Evolutionary conservation across 192 early-diverging fungal genomes (phyloP).

Genomic region (Backusella liffmaniae): DNA sequence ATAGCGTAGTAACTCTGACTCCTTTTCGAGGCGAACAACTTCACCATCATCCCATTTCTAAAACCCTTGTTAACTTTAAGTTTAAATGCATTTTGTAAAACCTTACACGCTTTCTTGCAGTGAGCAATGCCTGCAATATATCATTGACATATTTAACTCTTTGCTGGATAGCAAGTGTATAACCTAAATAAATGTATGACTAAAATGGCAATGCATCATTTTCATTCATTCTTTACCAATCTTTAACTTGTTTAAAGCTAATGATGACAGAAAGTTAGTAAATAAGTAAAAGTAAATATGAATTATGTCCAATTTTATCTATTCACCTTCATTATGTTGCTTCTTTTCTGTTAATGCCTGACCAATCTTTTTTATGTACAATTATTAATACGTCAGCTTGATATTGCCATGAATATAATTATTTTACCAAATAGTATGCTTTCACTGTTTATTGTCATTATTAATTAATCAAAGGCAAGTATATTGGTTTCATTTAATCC

Average conservation of each 20-base stretch:
- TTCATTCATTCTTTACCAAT: conserved; percentile 28
- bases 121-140: conserved; percentile 56
- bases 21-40: conserved; percentile 45
- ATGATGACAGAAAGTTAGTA: too few species aligned
- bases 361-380: conserved; percentile 15
- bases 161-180: conserved; percentile 57
- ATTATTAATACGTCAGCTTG: not conserved
- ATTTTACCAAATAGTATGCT: conserved; percentile 64
- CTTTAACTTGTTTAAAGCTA: conserved; percentile 43
- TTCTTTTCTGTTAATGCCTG: conserved; percentile 37
- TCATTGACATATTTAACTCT: conserved; percentile 60
- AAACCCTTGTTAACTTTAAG: not conserved
- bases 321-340: conserved; percentile 29
- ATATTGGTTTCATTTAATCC: not conserved
- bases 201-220: too few species aligned
- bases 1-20: conserved; percentile 63
- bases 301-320: not conserved
- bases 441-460: conserved; percentile 47
- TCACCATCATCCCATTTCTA: conserved; percentile 70
- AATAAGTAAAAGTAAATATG: not conserved
- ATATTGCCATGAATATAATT: not conserved
- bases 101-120: conserved; percentile 56
- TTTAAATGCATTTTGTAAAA: not conserved
- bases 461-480: not conserved
- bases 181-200: conserved; percentile 41